These are phyloP conservation scores for Botrytis paeoniae DNA, from an alignment of 2,329 filamentous ascomycete species.

Conservation along the genomic window DNA sequence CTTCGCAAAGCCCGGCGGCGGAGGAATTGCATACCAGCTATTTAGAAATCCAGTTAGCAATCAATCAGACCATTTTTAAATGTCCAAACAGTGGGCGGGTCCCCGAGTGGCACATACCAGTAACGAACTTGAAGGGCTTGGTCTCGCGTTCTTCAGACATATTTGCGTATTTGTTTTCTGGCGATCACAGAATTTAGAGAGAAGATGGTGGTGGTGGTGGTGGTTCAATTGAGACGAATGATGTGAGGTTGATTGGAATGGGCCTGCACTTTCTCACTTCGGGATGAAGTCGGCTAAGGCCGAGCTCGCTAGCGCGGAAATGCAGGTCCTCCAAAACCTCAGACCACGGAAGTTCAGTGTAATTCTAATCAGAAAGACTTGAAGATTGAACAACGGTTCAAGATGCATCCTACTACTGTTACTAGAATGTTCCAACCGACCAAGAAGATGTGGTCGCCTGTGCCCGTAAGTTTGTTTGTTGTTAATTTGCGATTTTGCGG, in stretches of 20 bases:
- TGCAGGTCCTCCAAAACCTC: constrained; percentile 20
- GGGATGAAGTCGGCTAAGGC: constrained; percentile 39
- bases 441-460: constrained; percentile 63
- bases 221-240: constrained; percentile 39
- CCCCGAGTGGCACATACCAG: constrained; percentile 62
- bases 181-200: constrained; percentile 35
- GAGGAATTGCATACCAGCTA: constrained; percentile 47
- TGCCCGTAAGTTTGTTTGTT: constrained; percentile 62
- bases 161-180: constrained; percentile 48
- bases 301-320: constrained; percentile 22
- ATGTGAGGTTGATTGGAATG: constrained; percentile 32
- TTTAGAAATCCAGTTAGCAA: constrained; percentile 40
- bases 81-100: constrained; percentile 23
- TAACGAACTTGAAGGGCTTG: constrained; percentile 99
- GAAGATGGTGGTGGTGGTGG: constrained; percentile 33
- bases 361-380: constrained; percentile 14
- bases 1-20: constrained; percentile 11
- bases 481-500: not conserved
- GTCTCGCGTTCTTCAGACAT: constrained; percentile 96
- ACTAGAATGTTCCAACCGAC: constrained; percentile 67
- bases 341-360: constrained; percentile 26
- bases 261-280: constrained; percentile 12
- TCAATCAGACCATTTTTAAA: constrained; percentile 35
- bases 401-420: constrained; percentile 52
- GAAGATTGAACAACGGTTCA: constrained; percentile 27